Conservation (phyloP, 2,329 filamentous ascomycete genomes). For the Magnaporthiopsis incrustans region DNA sequence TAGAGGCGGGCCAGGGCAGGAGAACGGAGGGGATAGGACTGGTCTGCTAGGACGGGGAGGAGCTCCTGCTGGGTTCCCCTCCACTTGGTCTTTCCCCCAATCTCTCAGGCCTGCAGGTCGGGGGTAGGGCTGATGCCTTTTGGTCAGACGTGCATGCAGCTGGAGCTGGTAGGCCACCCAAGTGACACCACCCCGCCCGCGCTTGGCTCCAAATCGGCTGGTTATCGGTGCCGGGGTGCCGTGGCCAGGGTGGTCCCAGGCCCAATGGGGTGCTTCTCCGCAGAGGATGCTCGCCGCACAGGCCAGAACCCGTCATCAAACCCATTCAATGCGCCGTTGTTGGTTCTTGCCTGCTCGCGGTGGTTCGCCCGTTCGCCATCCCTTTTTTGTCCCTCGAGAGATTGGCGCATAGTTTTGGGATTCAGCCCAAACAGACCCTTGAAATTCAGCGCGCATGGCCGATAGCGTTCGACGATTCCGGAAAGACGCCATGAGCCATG, state of each 20-base stretch:
- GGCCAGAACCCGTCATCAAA: background rate
- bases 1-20: background rate
- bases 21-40: background rate
- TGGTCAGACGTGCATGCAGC: constrained; percentile 6
- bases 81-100: background rate
- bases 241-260: too few relatives aligned
- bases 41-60: background rate
- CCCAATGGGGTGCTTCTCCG: background rate
- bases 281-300: background rate
- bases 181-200: background rate
- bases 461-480: too few relatives aligned
- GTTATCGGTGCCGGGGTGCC: background rate
- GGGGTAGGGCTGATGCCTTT: constrained; percentile 7
- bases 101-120: background rate
- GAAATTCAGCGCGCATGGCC: background rate
- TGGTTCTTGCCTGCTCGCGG: background rate
- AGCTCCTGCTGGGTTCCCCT: background rate
- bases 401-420: background rate
- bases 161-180: background rate
- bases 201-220: background rate
- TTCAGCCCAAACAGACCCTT: background rate
- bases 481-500: background rate
- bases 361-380: background rate
- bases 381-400: background rate
- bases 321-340: background rate